A percentile compares a stretch with the other conserved stretches of the same genome.
phyloP scores from a whole-genome alignment of 768 basidiomycete genomes.

The Suillus placidus region DNA sequence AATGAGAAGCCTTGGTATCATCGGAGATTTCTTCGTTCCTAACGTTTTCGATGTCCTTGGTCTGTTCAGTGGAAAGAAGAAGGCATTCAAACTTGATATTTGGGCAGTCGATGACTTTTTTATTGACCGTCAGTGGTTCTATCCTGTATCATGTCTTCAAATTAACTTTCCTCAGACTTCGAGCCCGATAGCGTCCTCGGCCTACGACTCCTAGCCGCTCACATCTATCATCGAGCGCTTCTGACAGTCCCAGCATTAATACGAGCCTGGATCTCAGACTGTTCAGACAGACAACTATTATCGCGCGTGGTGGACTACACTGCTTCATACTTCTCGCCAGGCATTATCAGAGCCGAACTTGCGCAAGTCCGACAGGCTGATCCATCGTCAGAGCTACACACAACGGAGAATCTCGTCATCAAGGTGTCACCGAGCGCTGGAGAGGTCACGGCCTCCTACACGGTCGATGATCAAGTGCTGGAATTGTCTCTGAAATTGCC shows the following conservation, averaged over 20 bases:
- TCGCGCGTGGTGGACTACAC: constrained; percentile 77
- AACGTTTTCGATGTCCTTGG: constrained; percentile 66
- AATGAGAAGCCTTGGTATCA: constrained; percentile 68
- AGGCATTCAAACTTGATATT: constrained; percentile 76
- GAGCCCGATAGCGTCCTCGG: constrained; percentile 54
- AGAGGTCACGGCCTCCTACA: constrained; percentile 84
- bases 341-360: constrained; percentile 85
- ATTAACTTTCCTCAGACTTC: constrained; percentile 48
- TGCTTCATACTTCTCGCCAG: constrained; percentile 83
- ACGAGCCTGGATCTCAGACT: constrained; percentile 81
- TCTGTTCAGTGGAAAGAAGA: constrained; percentile 64
- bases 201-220: constrained; percentile 73
- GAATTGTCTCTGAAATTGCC: constrained; percentile 90
- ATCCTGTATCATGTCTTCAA: background rate
- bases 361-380: constrained; percentile 64
- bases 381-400: constrained; percentile 49
- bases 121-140: constrained; percentile 59
- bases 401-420: constrained; percentile 78
- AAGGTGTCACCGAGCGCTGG: constrained; percentile 73
- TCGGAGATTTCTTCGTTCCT: constrained; percentile 69
- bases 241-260: constrained; percentile 84
- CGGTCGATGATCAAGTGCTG: constrained; percentile 91
- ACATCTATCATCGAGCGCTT: constrained; percentile 87
- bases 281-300: constrained; percentile 89
- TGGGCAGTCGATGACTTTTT: constrained; percentile 88